Conservation (phyloP, 2,329 filamentous ascomycete genomes). For the Plenodomus biglobosus region DNA sequence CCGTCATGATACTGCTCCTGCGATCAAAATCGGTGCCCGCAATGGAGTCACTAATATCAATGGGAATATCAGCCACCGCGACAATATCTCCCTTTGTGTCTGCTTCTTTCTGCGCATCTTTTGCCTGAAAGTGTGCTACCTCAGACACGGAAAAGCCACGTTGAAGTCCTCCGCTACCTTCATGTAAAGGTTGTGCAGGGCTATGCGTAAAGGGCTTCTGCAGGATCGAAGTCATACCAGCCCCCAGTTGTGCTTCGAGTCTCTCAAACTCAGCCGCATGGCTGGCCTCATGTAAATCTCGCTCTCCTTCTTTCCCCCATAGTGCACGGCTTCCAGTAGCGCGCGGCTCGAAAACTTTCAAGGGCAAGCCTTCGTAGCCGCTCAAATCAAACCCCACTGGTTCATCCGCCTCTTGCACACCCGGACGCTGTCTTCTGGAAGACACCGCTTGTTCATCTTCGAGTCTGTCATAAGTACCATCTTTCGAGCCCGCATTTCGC, state of each 20-base stretch:
- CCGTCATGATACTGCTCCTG: conserved; percentile 26
- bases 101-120: conserved; percentile 47
- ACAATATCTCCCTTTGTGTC: conserved; percentile 49
- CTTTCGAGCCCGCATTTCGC: conserved; percentile 17
- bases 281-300: conserved; percentile 33
- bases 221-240: conserved; percentile 40
- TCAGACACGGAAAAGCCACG: conserved; percentile 8
- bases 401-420: conserved; percentile 38
- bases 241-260: conserved; percentile 40
- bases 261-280: conserved; percentile 41
- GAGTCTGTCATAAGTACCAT: conserved; percentile 33
- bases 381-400: conserved; percentile 32
- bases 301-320: conserved; percentile 21
- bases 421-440: conserved; percentile 13
- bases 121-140: conserved; percentile 19
- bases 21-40: conserved; percentile 41
- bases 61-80: conserved; percentile 44
- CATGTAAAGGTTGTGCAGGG: conserved; percentile 11
- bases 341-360: conserved; percentile 26
- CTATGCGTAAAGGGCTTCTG: conserved; percentile 40
- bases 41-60: conserved; percentile 48
- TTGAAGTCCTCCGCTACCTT: not conserved
- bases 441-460: conserved; percentile 35
- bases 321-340: conserved; percentile 11
- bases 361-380: conserved; percentile 30